Base-by-base conservation (phyloP, 2,329 filamentous ascomycete species). In the Sclerotinia glacialis region DNA sequence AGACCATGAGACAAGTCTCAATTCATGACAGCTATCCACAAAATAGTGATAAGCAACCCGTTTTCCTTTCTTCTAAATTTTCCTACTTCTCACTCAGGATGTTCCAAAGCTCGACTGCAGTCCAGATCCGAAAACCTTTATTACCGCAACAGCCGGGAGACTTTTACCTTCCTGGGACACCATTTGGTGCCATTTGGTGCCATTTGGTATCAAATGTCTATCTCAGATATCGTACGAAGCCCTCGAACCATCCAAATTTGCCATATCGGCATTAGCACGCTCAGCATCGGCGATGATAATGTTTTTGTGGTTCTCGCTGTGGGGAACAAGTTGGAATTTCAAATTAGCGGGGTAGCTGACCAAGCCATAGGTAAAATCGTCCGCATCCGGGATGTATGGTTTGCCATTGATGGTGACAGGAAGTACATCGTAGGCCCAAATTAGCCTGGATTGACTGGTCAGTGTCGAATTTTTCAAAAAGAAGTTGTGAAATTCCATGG, bases 331-430 rank as follows among this genome's bases (percentile, higher is more conserved):
- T 14, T 34, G 18, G 28, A 34, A 53, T 21, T 53, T 53, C 50
- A 53, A 53, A 53, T 53, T 53, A 8, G 50, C 50, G 21, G 50
- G 50, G 11, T 53, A 53, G 50, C 50, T 53, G 18, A 53, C 50
- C 18, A 53, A 18, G 26, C 50, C 50, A 11, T n/a, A 53, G 18
- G 50, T 53, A 28, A 53, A 53, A 5, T 53, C 50, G 5, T 53
- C 31, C 28, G 31, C 28, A 28, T 53, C 50, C n/a, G 50, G 50
- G 11, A 53, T 53, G 9, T 53, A 53, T n/a, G 50, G 28, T 8
- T 53, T 53, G 9, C 50, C 50, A n/a, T 53, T 53, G 1, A 53
- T 34, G 11, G 50, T 53, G 31, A 53, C 1, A 21, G 50, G 50
- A 53, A 34, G 28, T 7, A 53, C 26, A 34, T 53, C 28, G 18